phyloP scores from a whole-genome alignment of 257 asterid genomes.

The Ocimum tenuiflorum region DNA sequence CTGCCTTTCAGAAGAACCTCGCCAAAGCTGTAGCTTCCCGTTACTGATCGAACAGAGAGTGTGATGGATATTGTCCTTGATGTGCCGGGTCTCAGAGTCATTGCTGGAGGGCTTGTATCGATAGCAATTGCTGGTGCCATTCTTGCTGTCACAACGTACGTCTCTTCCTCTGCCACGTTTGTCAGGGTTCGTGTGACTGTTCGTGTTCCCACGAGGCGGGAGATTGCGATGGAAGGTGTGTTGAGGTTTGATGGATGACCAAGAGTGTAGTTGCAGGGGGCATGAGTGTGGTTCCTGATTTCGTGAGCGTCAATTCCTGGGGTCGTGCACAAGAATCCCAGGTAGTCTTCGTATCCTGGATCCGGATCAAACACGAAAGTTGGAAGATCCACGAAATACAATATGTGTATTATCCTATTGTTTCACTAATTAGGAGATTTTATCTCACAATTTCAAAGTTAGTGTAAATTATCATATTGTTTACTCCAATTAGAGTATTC shows the following conservation, averaged over 20 bases:
- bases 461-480: too few relatives aligned
- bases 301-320: constrained; percentile 73
- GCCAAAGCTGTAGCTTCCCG: constrained; percentile 82
- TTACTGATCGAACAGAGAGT: constrained; percentile 63
- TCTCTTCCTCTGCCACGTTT: constrained; percentile 87
- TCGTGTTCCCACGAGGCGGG: constrained; percentile 87
- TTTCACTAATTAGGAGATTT: too few relatives aligned
- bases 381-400: too few relatives aligned
- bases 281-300: constrained; percentile 54
- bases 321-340: constrained; percentile 88
- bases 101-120: constrained; percentile 84
- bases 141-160: constrained; percentile 71
- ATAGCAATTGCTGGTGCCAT: constrained; percentile 89
- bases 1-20: constrained; percentile 83
- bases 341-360: constrained; percentile 76
- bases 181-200: constrained; percentile 70
- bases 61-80: constrained; percentile 56
- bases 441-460: too few relatives aligned
- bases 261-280: constrained; percentile 88
- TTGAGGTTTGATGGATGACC: constrained; percentile 84
- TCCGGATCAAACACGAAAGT: constrained; percentile 19
- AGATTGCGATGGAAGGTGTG: constrained; percentile 68
- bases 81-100: constrained; percentile 79
- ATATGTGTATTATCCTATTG: too few relatives aligned
- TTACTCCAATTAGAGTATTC: too few relatives aligned